Base-by-base conservation (phyloP, 2,329 filamentous ascomycete genomes). In the Trichothecium sympodiale region DNA sequence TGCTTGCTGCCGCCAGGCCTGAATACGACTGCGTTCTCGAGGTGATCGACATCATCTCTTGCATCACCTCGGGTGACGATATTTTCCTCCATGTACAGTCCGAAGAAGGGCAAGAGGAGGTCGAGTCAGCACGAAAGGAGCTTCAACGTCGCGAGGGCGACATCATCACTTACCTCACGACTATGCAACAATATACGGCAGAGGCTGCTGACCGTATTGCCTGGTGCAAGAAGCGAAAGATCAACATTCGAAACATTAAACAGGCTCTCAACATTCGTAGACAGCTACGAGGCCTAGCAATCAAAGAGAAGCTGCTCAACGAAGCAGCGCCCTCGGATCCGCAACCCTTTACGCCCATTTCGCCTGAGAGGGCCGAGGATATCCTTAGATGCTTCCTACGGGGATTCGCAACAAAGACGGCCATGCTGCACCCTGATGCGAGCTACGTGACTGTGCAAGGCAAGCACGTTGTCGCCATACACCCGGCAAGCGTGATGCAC, bases 1-100 rank as follows among this genome's bases (percentile, higher is more conserved):
- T n/a, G n/a, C n/a, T n/a, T n/a, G n/a, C n/a, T n/a, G 84, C 88
- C 1, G 76, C 80, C 1, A 71, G 73, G 6, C 71, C 80, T 0
- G 74, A 80, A 29, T 73, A 72, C 33, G 75, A 83, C 46, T 93
- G 87, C 46, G 61, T 95, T 2, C 57, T 80, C 1, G 86, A 94
- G 45, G 79, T 77, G 4, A 89, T 98, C 43, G 91, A 96, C 49
- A 80, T 95, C 37, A 83, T 81, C 26, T 64, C 76, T 0, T 76
- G 72, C 41, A 64, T 81, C 16, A 79, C 74, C 0, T 64, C 73
- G 0, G 76, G 77, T 29, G 73, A 77, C 34, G 74, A 77, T 39
- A 70, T 80, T 9, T 80, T 79, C 46, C 54, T 74, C 9, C 71
- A 75, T 31, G 55, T 77, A 0, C 69, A 72, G 33, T 70, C 69